Evolutionary conservation across 2,329 filamentous ascomycete genomes (phyloP).

Genomic region (Monilinia polystroma): DNA sequence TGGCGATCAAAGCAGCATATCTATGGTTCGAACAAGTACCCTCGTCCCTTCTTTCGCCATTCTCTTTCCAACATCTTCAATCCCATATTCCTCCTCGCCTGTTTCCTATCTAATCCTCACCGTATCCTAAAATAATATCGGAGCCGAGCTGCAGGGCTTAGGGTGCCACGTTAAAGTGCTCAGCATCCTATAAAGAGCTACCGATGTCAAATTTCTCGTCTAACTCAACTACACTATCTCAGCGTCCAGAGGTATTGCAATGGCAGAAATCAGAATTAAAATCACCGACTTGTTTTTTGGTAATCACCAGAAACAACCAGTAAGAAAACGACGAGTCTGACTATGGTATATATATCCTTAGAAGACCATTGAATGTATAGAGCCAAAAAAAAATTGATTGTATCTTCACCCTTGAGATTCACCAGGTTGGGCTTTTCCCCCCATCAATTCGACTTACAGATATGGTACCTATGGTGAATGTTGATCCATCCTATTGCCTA

Average conservation of each 20-base stretch:
- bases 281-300: background rate
- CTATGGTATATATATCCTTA: background rate
- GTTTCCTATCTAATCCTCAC: background rate
- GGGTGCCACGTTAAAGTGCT: background rate
- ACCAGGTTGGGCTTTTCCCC: background rate
- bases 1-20: background rate
- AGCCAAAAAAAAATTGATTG: background rate
- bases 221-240: background rate
- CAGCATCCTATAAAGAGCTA: background rate
- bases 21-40: background rate
- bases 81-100: slow-evolving; percentile 34
- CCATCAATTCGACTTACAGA: background rate
- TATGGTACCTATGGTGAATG: background rate
- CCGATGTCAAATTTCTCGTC: background rate
- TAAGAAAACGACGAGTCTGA: background rate
- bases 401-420: background rate
- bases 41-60: slow-evolving; percentile 17
- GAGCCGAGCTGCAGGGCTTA: background rate
- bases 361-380: no score
- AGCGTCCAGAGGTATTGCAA: background rate
- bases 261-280: background rate
- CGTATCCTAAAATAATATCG: background rate
- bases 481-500: background rate
- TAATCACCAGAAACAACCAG: background rate
- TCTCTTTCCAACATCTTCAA: slow-evolving; percentile 38